Percentiles rank a stretch among this genome's conserved stretches.
Conservation (phyloP, 108 stramenopile species). For the Conticribra guillardii region DNA sequence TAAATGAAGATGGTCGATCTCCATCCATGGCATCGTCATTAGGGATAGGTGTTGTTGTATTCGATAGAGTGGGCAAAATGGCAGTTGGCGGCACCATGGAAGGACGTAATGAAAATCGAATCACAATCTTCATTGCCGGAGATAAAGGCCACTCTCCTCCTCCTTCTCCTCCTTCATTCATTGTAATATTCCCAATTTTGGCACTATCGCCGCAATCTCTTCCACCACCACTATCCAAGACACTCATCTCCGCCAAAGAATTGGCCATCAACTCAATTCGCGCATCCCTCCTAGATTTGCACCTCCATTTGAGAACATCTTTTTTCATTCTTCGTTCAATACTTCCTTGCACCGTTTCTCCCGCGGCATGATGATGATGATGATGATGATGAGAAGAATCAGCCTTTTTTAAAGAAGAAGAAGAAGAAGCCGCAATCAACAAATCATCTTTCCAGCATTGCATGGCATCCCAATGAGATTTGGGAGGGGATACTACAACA, state of each 20-base stretch:
- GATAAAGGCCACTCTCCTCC: slow-evolving; percentile 17
- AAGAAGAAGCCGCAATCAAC: not conserved
- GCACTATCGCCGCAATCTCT: not conserved
- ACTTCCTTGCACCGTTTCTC: slow-evolving; percentile 33
- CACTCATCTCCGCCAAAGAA: slow-evolving; percentile 32
- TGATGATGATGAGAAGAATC: not conserved
- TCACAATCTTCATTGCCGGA: slow-evolving; percentile 44
- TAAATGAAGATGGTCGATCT: not conserved
- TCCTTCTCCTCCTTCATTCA: slow-evolving; percentile 1
- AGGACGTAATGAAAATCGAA: slow-evolving; percentile 44
- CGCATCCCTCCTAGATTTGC: slow-evolving; percentile 33
- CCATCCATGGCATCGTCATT: not conserved
- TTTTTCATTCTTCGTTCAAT: slow-evolving; percentile 35
- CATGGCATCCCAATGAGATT: slow-evolving; percentile 25
- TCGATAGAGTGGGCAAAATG: not conserved
- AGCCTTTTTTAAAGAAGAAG: not conserved
- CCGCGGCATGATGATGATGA: slow-evolving; percentile 12
- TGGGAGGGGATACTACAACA: slow-evolving; percentile 2
- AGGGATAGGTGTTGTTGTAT: not conserved
- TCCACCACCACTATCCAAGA: not conserved
- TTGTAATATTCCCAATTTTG: too few species aligned
- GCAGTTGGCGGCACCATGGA: slow-evolving; percentile 11
- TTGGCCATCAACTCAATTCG: slow-evolving; percentile 35
- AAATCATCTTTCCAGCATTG: slow-evolving; percentile 68
- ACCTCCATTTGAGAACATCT: slow-evolving; percentile 50